Evolutionary conservation across 1,284 basidiomycete genomes (phyloP).

Genomic region (Porogramme epimiltina): DNA sequence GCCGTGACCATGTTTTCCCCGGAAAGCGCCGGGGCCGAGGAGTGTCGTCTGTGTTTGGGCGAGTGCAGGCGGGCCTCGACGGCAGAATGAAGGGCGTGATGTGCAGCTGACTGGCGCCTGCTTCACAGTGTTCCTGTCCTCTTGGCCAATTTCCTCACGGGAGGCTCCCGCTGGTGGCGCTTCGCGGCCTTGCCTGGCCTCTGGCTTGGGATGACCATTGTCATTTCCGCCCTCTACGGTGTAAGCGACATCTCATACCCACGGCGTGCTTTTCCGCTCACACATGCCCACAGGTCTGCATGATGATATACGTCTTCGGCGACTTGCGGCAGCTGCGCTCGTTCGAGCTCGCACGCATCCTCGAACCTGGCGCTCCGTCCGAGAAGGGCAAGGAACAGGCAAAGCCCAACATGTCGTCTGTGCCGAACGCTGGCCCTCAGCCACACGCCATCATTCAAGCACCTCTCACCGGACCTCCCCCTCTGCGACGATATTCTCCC

Average conservation of each 20-base stretch:
- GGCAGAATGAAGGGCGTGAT: background rate
- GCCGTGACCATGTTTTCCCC: background rate
- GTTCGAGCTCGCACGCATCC: constrained; percentile 71
- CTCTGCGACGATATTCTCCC: constrained; percentile 6
- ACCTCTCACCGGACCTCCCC: background rate
- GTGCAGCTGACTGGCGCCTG: constrained; percentile 19
- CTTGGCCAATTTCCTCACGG: constrained; percentile 46
- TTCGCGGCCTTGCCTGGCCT: constrained; percentile 65
- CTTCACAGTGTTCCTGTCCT: constrained; percentile 54
- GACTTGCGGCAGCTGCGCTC: constrained; percentile 76
- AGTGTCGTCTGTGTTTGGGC: too few relatives aligned
- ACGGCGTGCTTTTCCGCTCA: background rate
- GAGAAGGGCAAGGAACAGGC: background rate
- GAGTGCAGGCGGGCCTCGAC: background rate
- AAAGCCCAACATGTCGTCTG: constrained; percentile 2
- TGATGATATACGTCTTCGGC: constrained; percentile 81
- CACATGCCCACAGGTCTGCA: constrained; percentile 34
- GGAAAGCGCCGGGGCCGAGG: background rate
- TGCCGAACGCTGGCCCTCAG: background rate
- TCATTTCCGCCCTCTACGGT: constrained; percentile 67
- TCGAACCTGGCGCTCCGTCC: constrained; percentile 50
- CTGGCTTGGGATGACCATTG: constrained; percentile 67
- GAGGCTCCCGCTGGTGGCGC: constrained; percentile 54
- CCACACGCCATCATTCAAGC: constrained; percentile 1
- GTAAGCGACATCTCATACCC: constrained; percentile 28